These are phyloP conservation scores for Castanospermum australe DNA, from an alignment of 306 rosid species.

Conservation along the genomic window DNA sequence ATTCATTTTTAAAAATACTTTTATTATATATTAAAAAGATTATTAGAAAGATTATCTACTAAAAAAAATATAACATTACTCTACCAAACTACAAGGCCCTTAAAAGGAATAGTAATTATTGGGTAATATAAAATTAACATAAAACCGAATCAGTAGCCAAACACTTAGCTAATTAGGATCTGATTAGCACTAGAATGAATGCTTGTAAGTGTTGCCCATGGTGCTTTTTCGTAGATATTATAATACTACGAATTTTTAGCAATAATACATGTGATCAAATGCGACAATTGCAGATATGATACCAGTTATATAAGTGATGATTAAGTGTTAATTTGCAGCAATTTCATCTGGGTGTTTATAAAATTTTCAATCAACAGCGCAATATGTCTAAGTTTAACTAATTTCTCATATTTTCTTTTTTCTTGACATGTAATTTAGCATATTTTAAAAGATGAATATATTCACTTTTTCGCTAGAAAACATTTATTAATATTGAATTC, in stretches of 20 bases:
- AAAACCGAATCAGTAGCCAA: background rate
- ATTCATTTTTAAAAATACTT: too few species aligned
- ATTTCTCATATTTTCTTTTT: too few species aligned
- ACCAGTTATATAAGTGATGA: background rate
- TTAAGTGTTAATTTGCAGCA: slow-evolving; percentile 9
- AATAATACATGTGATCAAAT: background rate
- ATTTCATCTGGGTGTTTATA: background rate
- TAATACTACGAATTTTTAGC: background rate
- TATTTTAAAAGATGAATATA: background rate
- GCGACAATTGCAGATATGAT: background rate
- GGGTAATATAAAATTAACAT: background rate
- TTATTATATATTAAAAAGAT: too few species aligned
- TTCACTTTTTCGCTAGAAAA: background rate
- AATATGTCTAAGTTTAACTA: background rate
- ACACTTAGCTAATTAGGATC: background rate
- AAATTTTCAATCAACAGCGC: background rate
- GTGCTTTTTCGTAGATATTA: background rate
- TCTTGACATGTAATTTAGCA: background rate
- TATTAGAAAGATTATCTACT: too few species aligned
- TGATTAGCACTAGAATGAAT: background rate
- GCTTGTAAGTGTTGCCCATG: background rate
- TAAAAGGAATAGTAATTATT: background rate
- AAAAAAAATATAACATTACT: too few species aligned
- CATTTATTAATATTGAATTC: background rate
- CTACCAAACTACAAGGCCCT: slow-evolving; percentile 10